Base-by-base conservation (phyloP, 306 rosid species). In the Castanopsis chinensis region DNA sequence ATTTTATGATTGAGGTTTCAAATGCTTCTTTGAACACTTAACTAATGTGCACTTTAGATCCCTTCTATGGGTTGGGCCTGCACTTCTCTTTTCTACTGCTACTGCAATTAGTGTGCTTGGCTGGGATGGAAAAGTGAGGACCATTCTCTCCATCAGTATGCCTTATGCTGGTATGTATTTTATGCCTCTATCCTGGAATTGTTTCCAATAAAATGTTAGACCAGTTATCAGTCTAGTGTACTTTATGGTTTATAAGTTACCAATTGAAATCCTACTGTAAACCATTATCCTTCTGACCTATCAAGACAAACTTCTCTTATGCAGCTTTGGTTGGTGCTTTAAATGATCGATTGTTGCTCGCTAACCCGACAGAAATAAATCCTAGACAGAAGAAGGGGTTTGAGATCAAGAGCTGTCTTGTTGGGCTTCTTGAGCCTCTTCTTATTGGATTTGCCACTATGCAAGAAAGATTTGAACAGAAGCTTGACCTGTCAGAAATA, bases 361-460 rank as follows among this genome's bases (percentile, higher is more conserved):
- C 97, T 45, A 89, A 81, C 85, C 94, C 96, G 19, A 83, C 99
- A 23, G 99, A 93, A 78, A 86, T 91, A 82, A 96, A 87, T 85
- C 98, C 99, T 51, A 90, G 83, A 79, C 98, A 93, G 79, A 96
- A 86, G 87, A 93, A 88, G 88, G 89, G 88, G 51, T 79, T 93
- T 81, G 99, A 93, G 87, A 76, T 96, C 84, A 96, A 91, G 89
- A 91, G 98, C 77, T 96, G 99, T 82, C 99, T 93, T 74, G 92
- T 96, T 85, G 99, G 99, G 84, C 96, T 96, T 80, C 99, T 96
- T 71, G 99, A 96, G 82, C 98, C 99, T 70, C 96, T 96, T 90
- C 97, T 96, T 73, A 90, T 93, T 78, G 99, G 99, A 85, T 96
- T 96, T 89, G 83, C 94, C 76, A 91, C 99, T 59, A 96, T 96